Conservation (phyloP, 2,329 filamentous ascomycete genomes). For the Aureobasidium sp. region DNA sequence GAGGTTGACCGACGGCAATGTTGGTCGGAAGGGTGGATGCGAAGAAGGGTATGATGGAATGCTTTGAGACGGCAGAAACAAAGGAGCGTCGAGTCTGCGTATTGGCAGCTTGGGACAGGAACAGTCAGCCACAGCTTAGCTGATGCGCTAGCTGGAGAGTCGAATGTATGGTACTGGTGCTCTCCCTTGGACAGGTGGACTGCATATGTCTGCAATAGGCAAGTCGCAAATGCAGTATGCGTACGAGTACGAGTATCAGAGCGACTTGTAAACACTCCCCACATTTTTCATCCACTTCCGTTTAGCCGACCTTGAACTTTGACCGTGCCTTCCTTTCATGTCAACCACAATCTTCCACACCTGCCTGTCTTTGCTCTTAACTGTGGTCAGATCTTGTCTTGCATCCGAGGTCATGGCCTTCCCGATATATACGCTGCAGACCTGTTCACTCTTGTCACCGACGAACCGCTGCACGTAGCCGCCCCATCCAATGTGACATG, state of each 20-base stretch:
- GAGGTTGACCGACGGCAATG: neutral
- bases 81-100: neutral
- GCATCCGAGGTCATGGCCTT: neutral
- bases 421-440: neutral
- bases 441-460: neutral
- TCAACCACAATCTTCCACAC: neutral
- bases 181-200: neutral
- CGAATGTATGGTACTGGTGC: neutral
- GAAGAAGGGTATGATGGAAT: neutral
- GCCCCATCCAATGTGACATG: neutral
- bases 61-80: neutral
- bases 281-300: neutral
- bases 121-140: neutral
- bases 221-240: neutral
- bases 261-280: constrained; percentile 8
- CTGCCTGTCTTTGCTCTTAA: no score
- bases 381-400: neutral
- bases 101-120: neutral
- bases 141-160: neutral
- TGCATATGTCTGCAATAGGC: neutral
- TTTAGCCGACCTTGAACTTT: constrained; percentile 1
- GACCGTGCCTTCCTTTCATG: neutral
- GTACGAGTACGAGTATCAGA: neutral
- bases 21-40: neutral
- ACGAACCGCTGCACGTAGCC: neutral